Conservation (phyloP, 164 flowering plant species). For the Buxus sempervirens region DNA sequence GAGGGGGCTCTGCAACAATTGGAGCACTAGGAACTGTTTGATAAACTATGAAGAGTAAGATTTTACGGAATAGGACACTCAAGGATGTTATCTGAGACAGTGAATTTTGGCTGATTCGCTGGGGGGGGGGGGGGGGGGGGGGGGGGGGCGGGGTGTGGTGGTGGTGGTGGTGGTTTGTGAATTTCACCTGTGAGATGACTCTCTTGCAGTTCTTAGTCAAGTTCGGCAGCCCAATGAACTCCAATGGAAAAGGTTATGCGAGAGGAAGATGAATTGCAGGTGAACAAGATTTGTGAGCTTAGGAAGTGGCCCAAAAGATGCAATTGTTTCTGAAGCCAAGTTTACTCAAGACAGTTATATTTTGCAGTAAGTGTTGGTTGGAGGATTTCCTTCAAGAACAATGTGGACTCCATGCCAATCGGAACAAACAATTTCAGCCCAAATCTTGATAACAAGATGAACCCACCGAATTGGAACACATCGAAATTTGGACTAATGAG, state of each 20-base stretch:
- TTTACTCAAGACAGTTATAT: constrained; percentile 32
- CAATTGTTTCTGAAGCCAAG: constrained; percentile 45
- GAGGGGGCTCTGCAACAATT: constrained; percentile 11
- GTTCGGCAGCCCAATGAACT: constrained; percentile 23
- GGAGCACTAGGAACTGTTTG: constrained; percentile 29
- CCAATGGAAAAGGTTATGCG: constrained; percentile 37
- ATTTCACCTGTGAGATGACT: constrained; percentile 37
- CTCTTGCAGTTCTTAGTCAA: constrained; percentile 35
- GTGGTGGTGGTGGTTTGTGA: no score
- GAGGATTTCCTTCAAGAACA: constrained; percentile 35
- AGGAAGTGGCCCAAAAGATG: constrained; percentile 39
- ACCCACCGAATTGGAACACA: constrained; percentile 43
- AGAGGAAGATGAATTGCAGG: constrained; percentile 30
- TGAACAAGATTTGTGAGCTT: constrained; percentile 28
- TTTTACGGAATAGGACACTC: constrained; percentile 42
- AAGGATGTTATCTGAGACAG: constrained; percentile 43
- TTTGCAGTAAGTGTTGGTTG: constrained; percentile 29
- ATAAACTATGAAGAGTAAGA: constrained; percentile 34
- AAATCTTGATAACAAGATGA: constrained; percentile 36
- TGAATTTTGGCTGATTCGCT: constrained; percentile 39
- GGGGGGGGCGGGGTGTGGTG: no score
- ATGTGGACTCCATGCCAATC: constrained; percentile 32
- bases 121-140: no score
- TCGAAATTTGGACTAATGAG: constrained; percentile 21
- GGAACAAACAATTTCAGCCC: constrained; percentile 42